Evolutionary conservation across 1,139 yeast genomes (phyloP), one percentile per base, ranked within the genome.

Genomic region (Kodamaea plutei): DNA sequence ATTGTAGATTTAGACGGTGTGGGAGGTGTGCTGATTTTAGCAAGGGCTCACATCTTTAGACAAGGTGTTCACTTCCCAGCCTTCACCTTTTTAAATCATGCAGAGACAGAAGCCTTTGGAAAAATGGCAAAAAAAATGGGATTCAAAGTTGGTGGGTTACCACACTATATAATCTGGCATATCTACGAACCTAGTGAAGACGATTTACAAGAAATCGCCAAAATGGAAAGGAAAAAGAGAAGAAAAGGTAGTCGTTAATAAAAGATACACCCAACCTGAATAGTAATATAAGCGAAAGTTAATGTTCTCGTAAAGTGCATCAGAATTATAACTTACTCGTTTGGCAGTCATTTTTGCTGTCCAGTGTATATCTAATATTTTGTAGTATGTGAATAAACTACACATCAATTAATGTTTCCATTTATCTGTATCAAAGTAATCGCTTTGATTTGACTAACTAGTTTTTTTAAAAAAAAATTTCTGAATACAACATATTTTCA

Each of bases 101-200:
- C 95, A 0, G 96, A 85, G 53, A 87, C 95, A 2, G 93, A 87
- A 54, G 95, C 93, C 0, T 85, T 85, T 58, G 96, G 95, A 29
- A 85, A 84, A 50, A 73, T 87, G 87, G 81, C 89, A 22, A 82
- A 73, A 45, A 65, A 69, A 34, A 83, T 85, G 83, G 93, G 93
- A 4, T 83, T 75, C 53, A 64, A 64, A 36, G 95, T 87, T 19
- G 85, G 87, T 30, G 96, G 96, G 0, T 68, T 85, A 44, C 95
- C 95, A 20, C 93, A 87, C 59, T 87, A 87, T 53, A 84, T 89
- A 1, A 71, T 87, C 25, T 85, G 95, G 95, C 89, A 81, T 55
- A 80, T 81, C 34, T 81, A 81, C 57, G 95, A 84, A 50, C 89
- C 94, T 23, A 84, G 95, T 60, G 95, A 84, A 53, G 96, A 89